Evolutionary conservation across 257 asterid genomes (phyloP), one percentile per base, ranked within the genome.

Genomic region (Nyctanthes arbortristis): DNA sequence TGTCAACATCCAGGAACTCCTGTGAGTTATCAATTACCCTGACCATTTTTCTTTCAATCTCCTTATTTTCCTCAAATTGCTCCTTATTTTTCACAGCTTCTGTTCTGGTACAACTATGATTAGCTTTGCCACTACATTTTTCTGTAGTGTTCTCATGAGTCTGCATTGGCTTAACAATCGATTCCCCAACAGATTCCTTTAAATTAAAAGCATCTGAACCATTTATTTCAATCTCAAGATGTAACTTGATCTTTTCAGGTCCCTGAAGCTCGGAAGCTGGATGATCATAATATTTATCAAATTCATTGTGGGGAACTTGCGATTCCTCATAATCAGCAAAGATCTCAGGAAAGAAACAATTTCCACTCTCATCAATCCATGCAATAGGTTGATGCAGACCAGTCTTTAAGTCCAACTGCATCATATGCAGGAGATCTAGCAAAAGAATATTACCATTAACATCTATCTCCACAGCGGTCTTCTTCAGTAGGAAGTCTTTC

Each of bases 331-430:
- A 68, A 28, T 72, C 82, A 60, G 77, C 60, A 68, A 86, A 73
- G 31, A 80, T 78, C 66, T 90, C 93, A 27, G 98, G 98, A 61
- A 89, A 90, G 73, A 86, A 89, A 75, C 97, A 90, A 55, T 77
- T 73, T 8, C 91, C 98, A 37, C 87, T 78, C 61, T 81, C 88
- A 81, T 92, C 98, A 75, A 92, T 86, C 97, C 98, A 92, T 36
- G 97, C 96, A 78, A 92, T 88, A 16, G 95, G 86, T 45, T 78
- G 85, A 52, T 61, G 80, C 66, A 67, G 39, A 63, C 98, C 97
- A 3, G 88, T 85, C 60, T 66, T 62, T 88, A 92, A 61, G 80
- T 90, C 95, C 79, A 84, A 68, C 75, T 61, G 80, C 60, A 76
- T 74, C 98, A 89, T 90, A 66, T 82, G 94, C 73, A 90, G 57